Conservation (phyloP, 2,329 filamentous ascomycete genomes). For the Xylaria polymorpha region DNA sequence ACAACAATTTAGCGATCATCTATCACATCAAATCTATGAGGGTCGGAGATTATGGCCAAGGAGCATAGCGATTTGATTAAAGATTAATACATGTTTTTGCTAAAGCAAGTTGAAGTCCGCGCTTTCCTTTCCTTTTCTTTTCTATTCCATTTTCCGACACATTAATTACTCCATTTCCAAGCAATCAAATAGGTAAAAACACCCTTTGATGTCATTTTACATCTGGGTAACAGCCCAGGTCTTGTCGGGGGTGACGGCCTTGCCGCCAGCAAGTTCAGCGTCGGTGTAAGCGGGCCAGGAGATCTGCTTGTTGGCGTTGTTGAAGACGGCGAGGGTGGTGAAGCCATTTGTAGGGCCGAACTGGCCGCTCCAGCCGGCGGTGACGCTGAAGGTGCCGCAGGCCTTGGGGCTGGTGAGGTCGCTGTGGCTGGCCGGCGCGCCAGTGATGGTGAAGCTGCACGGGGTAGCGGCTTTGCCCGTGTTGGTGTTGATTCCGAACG, state of each 20-base stretch:
- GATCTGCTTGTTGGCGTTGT: slow-evolving; percentile 58
- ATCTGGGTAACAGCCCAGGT: slow-evolving; percentile 43
- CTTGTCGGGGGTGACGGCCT: slow-evolving; percentile 61
- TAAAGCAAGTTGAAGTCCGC: not conserved
- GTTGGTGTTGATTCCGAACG: slow-evolving; percentile 56
- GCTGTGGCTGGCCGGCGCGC: slow-evolving; percentile 52
- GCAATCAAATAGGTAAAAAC: not conserved
- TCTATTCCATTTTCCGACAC: not conserved
- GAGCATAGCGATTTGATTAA: slow-evolving; percentile 17
- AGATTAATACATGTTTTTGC: slow-evolving; percentile 17
- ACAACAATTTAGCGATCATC: not conserved
- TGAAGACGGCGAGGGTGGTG: slow-evolving; percentile 64
- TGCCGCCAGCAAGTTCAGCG: slow-evolving; percentile 57
- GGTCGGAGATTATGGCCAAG: not conserved
- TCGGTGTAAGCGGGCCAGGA: slow-evolving; percentile 66
- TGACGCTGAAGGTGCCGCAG: slow-evolving; percentile 64
- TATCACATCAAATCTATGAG: not conserved
- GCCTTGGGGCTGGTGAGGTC: slow-evolving; percentile 51
- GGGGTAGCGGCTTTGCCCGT: slow-evolving; percentile 46
- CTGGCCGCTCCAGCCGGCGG: slow-evolving; percentile 66
- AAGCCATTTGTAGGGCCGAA: slow-evolving; percentile 65
- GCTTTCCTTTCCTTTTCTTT: not conserved
- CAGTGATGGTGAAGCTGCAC: slow-evolving; percentile 55
- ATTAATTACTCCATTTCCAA: not conserved
- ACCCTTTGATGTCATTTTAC: slow-evolving; percentile 26